These are phyloP conservation scores for Spizellomyces sp. DNA, from an alignment of 192 early-diverging fungal species.

Conservation along the genomic window DNA sequence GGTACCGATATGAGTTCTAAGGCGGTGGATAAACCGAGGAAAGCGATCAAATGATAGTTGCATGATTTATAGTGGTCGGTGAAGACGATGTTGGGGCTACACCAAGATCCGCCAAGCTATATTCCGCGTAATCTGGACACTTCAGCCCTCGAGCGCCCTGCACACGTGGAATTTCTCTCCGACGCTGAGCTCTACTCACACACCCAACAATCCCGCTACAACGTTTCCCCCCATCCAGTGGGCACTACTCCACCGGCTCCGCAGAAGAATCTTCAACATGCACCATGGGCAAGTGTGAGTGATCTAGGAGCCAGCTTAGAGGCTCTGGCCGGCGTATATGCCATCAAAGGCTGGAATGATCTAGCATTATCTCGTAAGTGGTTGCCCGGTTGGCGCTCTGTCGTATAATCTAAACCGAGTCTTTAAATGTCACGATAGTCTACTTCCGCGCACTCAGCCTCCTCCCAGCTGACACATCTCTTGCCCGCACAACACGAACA, in stretches of 20 bases:
- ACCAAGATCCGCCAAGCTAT: not conserved
- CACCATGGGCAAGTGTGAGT: slow-evolving; percentile 14
- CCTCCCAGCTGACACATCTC: slow-evolving; percentile 4
- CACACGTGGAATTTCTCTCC: not conserved
- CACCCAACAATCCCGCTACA: no score
- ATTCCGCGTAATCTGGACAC: not conserved
- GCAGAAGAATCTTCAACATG: not conserved
- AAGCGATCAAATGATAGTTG: not conserved
- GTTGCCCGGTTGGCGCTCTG: not conserved
- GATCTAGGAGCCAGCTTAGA: slow-evolving; percentile 25
- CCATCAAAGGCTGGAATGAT: not conserved
- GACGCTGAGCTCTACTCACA: not conserved
- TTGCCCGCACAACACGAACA: not conserved
- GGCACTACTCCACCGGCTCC: not conserved
- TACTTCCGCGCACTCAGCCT: slow-evolving; percentile 19
- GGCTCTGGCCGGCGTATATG: slow-evolving; percentile 21
- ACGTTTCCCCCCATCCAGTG: not conserved
- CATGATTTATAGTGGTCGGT: slow-evolving; percentile 18
- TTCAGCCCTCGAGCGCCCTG: not conserved
- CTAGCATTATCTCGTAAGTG: slow-evolving; percentile 7
- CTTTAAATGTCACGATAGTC: not conserved
- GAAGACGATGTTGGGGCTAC: slow-evolving; percentile 15
- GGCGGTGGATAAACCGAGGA: no score
- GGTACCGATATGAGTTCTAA: not conserved
- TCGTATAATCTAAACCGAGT: not conserved